Evolutionary conservation across 2,329 filamentous ascomycete species (phyloP), one percentile per base, ranked within the genome.

Genomic region (Aspergillus oerlinghausenensis): DNA sequence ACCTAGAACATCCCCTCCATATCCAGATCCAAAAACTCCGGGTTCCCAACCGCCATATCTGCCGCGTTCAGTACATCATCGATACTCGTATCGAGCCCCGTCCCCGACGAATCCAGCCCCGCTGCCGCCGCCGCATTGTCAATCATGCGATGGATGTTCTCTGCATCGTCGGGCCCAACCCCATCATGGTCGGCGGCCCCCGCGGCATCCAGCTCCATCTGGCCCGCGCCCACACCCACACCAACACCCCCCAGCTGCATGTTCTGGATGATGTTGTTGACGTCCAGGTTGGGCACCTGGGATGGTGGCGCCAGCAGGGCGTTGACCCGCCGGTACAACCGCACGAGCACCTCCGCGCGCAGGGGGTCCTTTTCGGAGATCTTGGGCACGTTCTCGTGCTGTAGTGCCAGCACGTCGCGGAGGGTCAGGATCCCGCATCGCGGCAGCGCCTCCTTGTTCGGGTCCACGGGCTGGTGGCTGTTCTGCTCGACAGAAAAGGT

Each of bases 311-410:
- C 67, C 19, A 70, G 65, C 23, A 79, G 70, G 1, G 71, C 61
- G 47, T 77, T 74, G 4, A 80, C 75, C 21, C 77, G 76, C 8
- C 77, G 73, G 56, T 73, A 70, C 19, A 80, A 66, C 1, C 78
- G 76, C 11, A 80, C 76, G 25, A 79, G 63, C 1, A 76, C 65
- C 57, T 78, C 73, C 1, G 77, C 77, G 28, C 71, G 72, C 1
- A 78, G 60, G 1, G 75, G 71, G n/a, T 79, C 76, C 51, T 72
- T 75, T 55, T 78, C 74, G 3, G 75, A 72, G 14, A 75, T 60
- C 43, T 73, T 73, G 14, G 74, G 67, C 1, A 79, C 66, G 49
- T 68, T 70, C 11, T 75, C 69, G 57, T 77, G 73, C 29, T 70
- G 67, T 6, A 75, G 59, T 23, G 65, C 63, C 1, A 80, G 66